Base-by-base conservation (phyloP, 1,284 basidiomycete genomes). In the Marasmius sp. region DNA sequence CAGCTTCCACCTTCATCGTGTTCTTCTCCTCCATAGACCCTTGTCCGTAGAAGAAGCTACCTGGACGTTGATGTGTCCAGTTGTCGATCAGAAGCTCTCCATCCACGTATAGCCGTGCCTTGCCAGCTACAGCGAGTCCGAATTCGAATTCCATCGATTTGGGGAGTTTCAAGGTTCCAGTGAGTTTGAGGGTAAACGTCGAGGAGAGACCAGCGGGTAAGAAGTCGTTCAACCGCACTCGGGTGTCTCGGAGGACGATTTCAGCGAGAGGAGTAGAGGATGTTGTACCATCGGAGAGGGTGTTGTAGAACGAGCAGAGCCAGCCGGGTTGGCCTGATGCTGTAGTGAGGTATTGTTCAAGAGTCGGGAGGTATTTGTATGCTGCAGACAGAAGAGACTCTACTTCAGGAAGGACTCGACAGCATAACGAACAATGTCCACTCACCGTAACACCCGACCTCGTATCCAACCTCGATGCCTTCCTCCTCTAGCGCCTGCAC, bases 31-130 rank as follows among this genome's bases (percentile, higher is more conserved):
- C 87, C 4, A 82, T 74, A 0, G 84, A 87, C 3, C 87, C 87
- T 75, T 87, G 84, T 8, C 86, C 87, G 66, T 88, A 89, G 74
- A 87, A 88, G 73, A 88, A 88, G 58, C 85, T 84, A 0, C 86
- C 86, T 0, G 86, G 85, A 6, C 82, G 84, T 71, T 88, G 86
- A 62, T 82, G 82, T 14, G 85, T 85, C 83, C 86, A 88, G 68
- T 91, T 90, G 70, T 92, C 88, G 57, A 91, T 84, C 3, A 81
- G 75, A 60, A 89, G 70, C 67, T 85, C 70, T 16, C 79, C 85
- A 64, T 91, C 73, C 18, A 92, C 73, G 74, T 79, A 92, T 5
- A 92, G 75, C 71, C 86, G 85, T 5, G 85, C 84, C 36, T 83
- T 79, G 6, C 81, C 81, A 37, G 84, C 80, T 3, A 84, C 81